Conservation (phyloP, 2,329 filamentous ascomycete genomes). For the Colletotrichum brevisporum region DNA sequence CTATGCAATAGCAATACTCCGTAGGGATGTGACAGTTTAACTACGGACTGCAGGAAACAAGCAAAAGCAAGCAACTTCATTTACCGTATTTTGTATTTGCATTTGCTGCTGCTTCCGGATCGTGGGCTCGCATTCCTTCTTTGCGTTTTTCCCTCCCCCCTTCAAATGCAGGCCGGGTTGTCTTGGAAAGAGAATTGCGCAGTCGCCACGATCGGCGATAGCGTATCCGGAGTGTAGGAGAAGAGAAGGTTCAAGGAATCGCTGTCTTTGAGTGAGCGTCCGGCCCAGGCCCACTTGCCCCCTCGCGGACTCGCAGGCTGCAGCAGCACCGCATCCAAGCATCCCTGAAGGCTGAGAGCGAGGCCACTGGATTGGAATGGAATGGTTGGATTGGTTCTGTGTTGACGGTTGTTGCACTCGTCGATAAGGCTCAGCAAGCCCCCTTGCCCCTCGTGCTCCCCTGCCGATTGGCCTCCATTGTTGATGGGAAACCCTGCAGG, state of each 20-base stretch:
- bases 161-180: not conserved
- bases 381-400: too few species aligned
- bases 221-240: too few species aligned
- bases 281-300: not conserved
- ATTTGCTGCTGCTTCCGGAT: too few species aligned
- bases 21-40: too few species aligned
- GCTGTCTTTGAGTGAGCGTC: not conserved
- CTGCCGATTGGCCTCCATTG: slow-evolving; percentile 26
- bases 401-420: slow-evolving; percentile 15
- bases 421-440: slow-evolving; percentile 28
- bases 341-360: slow-evolving; percentile 6
- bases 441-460: slow-evolving; percentile 16
- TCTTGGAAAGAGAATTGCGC: not conserved
- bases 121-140: not conserved
- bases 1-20: too few species aligned
- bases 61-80: too few species aligned
- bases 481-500: slow-evolving; percentile 14
- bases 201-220: too few species aligned
- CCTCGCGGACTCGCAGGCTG: not conserved
- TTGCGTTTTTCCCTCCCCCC: not conserved
- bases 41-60: too few species aligned
- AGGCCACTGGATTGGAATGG: slow-evolving; percentile 9
- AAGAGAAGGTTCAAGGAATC: not conserved
- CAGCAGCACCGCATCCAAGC: not conserved
- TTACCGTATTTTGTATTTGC: too few species aligned